These are phyloP conservation scores for Colletotrichum eremochloae DNA, from an alignment of 2,329 filamentous ascomycete species.

Conservation along the genomic window DNA sequence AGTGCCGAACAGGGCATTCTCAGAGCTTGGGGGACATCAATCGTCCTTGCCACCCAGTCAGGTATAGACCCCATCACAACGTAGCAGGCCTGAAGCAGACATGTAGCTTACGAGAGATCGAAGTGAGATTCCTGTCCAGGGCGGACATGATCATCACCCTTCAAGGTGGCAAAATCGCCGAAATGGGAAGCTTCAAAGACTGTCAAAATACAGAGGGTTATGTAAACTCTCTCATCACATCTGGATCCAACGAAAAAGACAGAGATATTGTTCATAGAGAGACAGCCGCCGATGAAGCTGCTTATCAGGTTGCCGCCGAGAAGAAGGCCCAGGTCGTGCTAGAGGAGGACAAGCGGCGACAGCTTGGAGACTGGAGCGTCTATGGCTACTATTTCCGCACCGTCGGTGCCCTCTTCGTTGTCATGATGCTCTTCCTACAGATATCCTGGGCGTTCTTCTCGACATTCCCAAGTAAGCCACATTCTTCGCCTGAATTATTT, in stretches of 20 bases:
- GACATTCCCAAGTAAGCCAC: slow-evolving; percentile 43
- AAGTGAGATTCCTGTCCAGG: slow-evolving; percentile 47
- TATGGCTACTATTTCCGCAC: slow-evolving; percentile 48
- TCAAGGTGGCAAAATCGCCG: slow-evolving; percentile 48
- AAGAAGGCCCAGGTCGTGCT: slow-evolving; percentile 1
- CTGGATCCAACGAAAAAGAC: background rate
- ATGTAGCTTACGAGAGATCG: background rate
- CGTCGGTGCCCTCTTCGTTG: slow-evolving; percentile 32
- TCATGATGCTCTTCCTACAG: slow-evolving; percentile 43
- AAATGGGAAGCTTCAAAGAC: slow-evolving; percentile 53
- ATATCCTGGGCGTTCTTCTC: slow-evolving; percentile 44
- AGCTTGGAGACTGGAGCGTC: slow-evolving; percentile 48
- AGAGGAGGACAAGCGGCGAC: slow-evolving; percentile 38
- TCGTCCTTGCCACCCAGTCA: slow-evolving; percentile 55
- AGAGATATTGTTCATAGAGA: background rate
- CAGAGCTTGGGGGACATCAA: slow-evolving; percentile 49
- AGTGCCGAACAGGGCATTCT: slow-evolving; percentile 46
- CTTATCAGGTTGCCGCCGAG: background rate
- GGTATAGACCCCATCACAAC: slow-evolving; percentile 35
- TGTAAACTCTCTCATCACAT: slow-evolving; percentile 47
- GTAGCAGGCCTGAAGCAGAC: background rate
- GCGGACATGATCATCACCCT: slow-evolving; percentile 54
- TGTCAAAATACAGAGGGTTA: slow-evolving; percentile 51
- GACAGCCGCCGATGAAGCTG: background rate
- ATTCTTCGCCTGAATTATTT: no score